phyloP scores from a whole-genome alignment of 768 basidiomycete genomes.

The Rhodotorula babjevae region DNA sequence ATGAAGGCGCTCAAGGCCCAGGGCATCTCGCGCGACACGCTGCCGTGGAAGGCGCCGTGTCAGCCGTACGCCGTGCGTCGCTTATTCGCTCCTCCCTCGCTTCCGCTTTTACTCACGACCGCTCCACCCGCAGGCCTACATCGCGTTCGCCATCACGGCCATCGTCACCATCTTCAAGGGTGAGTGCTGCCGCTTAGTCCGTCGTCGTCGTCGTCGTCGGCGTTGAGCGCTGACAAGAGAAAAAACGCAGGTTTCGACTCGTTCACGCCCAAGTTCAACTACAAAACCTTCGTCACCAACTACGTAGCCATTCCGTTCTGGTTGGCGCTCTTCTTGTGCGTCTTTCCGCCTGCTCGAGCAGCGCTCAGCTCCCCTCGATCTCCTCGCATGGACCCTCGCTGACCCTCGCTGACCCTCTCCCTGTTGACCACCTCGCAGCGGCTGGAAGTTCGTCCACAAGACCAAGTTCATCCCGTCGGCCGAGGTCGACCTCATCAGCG shows the following conservation, averaged over 20 bases:
- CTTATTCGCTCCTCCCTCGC: too few species aligned
- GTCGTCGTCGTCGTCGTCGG: too few species aligned
- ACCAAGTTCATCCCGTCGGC: slow-evolving; percentile 30
- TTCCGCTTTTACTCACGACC: too few species aligned
- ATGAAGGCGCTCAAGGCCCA: slow-evolving; percentile 42
- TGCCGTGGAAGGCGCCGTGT: slow-evolving; percentile 47
- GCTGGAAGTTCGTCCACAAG: slow-evolving; percentile 34
- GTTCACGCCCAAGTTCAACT: slow-evolving; percentile 27
- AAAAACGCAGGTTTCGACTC: slow-evolving; percentile 19
- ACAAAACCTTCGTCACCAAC: slow-evolving; percentile 48
- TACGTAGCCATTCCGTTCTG: slow-evolving; percentile 20
- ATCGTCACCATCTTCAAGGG: slow-evolving; percentile 44
- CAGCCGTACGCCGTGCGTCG: slow-evolving; percentile 52
- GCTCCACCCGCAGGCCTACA: slow-evolving; percentile 2
- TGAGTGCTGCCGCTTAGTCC: neutral
- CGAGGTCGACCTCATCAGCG: slow-evolving; percentile 41
- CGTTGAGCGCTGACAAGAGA: too few species aligned
- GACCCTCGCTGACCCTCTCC: too few species aligned
- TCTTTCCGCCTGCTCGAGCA: slow-evolving; percentile 42
- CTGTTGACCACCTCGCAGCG: neutral
- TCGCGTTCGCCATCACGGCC: slow-evolving; percentile 19
- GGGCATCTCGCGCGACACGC: slow-evolving; percentile 52
- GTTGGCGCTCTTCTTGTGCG: neutral
- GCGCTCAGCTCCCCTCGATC: slow-evolving; percentile 36
- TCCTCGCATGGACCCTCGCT: too few species aligned